Conservation (phyloP, 2,329 filamentous ascomycete species). For the Botrytis cinerea region DNA sequence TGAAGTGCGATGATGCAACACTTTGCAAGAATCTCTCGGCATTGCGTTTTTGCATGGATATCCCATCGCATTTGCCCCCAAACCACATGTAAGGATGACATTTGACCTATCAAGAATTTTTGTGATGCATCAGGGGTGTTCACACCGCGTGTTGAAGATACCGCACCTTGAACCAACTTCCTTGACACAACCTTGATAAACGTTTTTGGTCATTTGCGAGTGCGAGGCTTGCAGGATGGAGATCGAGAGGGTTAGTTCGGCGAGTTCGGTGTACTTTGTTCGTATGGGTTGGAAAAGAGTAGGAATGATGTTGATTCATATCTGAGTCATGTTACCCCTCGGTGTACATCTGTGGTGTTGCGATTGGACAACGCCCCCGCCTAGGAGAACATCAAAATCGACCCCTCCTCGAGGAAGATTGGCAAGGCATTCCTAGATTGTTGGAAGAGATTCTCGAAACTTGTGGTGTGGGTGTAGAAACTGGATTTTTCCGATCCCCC, state of each 20-base stretch:
- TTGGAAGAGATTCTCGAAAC: neutral
- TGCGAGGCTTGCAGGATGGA: neutral
- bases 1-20: neutral
- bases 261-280: neutral
- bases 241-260: neutral
- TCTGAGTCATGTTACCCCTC: constrained; percentile 7
- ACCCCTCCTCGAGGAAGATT: neutral
- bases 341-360: neutral
- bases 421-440: neutral
- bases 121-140: neutral
- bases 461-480: neutral
- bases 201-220: neutral
- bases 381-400: neutral
- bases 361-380: neutral
- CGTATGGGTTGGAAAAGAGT: neutral
- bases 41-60: neutral
- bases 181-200: neutral
- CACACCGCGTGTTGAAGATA: constrained; percentile 3
- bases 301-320: neutral
- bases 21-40: neutral
- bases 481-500: neutral
- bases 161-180: neutral
- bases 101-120: neutral
- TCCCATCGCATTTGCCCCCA: neutral
- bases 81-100: neutral